phyloP scores from a whole-genome alignment of 495 filamentous ascomycete species.

The Ascobolus immersus region DNA sequence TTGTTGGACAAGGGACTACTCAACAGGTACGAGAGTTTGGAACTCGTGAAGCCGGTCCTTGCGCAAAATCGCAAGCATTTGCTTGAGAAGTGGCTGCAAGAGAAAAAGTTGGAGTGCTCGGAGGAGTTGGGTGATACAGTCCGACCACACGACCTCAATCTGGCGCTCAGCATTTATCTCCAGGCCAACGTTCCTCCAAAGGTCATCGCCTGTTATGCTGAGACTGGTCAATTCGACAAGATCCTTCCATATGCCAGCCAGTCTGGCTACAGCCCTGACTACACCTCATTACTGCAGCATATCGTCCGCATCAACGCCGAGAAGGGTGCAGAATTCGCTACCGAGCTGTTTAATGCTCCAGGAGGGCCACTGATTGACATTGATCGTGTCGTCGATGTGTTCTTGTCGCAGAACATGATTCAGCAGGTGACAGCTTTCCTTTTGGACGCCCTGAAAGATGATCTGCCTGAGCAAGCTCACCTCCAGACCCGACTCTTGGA shows the following conservation, averaged over 20 bases:
- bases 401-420: slow-evolving; percentile 90
- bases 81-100: slow-evolving; percentile 88
- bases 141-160: slow-evolving; percentile 57
- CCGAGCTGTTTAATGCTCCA: slow-evolving; percentile 60
- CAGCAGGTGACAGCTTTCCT: slow-evolving; percentile 95
- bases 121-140: slow-evolving; percentile 91
- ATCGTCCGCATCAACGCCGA: slow-evolving; percentile 82
- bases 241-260: slow-evolving; percentile 75
- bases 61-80: slow-evolving; percentile 84
- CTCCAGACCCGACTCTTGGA: slow-evolving; percentile 85
- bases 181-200: slow-evolving; percentile 71
- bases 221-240: slow-evolving; percentile 86
- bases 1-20: slow-evolving; percentile 80
- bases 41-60: slow-evolving; percentile 77
- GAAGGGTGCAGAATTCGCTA: slow-evolving; percentile 84
- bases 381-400: slow-evolving; percentile 87
- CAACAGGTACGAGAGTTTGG: slow-evolving; percentile 79
- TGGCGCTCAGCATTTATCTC: slow-evolving; percentile 69
- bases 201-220: slow-evolving; percentile 79
- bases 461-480: slow-evolving; percentile 78
- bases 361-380: slow-evolving; percentile 68
- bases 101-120: slow-evolving; percentile 83
- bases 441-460: slow-evolving; percentile 75
- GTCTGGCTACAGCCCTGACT: slow-evolving; percentile 71
- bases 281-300: slow-evolving; percentile 65